Percentiles rank a stretch among this genome's conserved stretches.
Evolutionary conservation across 148 eudicot species (phyloP).

Genomic region (Mesembryanthemum crystallinum): DNA sequence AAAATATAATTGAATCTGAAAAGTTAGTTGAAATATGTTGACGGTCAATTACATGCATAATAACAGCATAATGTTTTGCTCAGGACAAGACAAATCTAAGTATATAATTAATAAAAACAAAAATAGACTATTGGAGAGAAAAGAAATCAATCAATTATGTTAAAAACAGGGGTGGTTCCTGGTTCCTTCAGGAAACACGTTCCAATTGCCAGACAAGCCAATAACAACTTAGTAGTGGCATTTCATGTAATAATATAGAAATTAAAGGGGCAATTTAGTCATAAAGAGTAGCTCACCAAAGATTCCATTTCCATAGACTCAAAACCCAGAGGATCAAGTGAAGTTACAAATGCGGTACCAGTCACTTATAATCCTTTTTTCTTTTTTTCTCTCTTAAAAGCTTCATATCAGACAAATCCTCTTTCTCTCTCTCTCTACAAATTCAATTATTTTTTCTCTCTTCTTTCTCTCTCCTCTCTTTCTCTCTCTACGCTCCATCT

Average conservation of each 20-base stretch:
- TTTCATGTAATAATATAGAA: not conserved
- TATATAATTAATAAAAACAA: too few relatives aligned
- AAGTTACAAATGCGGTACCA: constrained; percentile 28
- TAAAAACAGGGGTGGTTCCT: not conserved
- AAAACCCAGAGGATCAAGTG: not conserved
- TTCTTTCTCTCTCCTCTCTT: constrained; percentile 13
- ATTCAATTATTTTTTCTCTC: not conserved
- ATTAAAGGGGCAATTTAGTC: not conserved
- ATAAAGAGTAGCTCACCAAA: constrained; percentile 10
- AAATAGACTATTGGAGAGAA: too few relatives aligned
- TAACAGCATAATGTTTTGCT: too few relatives aligned
- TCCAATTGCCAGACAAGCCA: not conserved
- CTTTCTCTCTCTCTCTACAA: not conserved
- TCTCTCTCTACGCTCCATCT: constrained; percentile 7
- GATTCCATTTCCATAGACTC: not conserved
- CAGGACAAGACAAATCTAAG: too few relatives aligned
- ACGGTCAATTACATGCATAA: too few relatives aligned
- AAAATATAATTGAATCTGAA: too few relatives aligned
- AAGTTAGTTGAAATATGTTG: too few relatives aligned
- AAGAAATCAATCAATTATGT: too few relatives aligned
- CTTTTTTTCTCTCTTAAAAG: not conserved
- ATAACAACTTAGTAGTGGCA: not conserved
- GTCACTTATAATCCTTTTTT: constrained; percentile 22
- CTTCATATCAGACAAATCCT: constrained; percentile 43
- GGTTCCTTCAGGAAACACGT: not conserved